Evolutionary conservation across 2,329 filamentous ascomycete genomes (phyloP), one percentile per base, ranked within the genome.

Genomic region (Pestalotiopsis sp.): DNA sequence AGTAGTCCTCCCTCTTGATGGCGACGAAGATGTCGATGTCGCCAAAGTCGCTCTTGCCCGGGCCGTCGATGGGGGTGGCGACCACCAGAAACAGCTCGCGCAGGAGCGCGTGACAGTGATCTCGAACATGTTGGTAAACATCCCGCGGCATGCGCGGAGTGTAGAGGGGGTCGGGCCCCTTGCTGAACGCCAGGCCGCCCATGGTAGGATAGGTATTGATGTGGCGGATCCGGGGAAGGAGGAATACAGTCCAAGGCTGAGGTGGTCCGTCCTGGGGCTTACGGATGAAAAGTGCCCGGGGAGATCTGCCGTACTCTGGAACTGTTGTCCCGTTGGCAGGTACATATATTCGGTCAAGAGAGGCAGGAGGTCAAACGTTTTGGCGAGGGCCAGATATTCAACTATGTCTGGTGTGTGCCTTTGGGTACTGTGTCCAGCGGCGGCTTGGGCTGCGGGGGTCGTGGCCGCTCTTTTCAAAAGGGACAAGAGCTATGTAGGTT

Each of bases 1-100:
- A 69, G 14, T 68, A 52, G 0, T 70, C 55, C 4, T 67, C 30
- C 20, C 71, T 75, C 17, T 80, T 78, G 39, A 76, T 75, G 0
- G 81, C 80, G 1, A 93, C 84, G 1, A 94, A 77, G 68, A 94
- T 83, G 77, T 96, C 93, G 48, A 97, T 80, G 71, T 96, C 93
- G 22, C 93, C 93, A 39, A 61, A 86, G 71, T 89, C 86, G 0
- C 71, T 56, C 77, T 96, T 96, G 1, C 77, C 89, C 0, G 92
- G 92, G 0, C 87, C 91, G 71, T 94, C 91, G 35, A 91, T 86
- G 0, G 92, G 89, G 0, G 85, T 83, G 0, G 83, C 85, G 4
- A 92, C 88, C 7, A 79, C 80, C 0, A 79, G 66, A 72, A 88
- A 93, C 3, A 90, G 78, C 1, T 80, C 72, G 1, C 78, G 77